Conservation (phyloP, 2,329 filamentous ascomycete species). For the Byssoonygena ceratinophila region DNA sequence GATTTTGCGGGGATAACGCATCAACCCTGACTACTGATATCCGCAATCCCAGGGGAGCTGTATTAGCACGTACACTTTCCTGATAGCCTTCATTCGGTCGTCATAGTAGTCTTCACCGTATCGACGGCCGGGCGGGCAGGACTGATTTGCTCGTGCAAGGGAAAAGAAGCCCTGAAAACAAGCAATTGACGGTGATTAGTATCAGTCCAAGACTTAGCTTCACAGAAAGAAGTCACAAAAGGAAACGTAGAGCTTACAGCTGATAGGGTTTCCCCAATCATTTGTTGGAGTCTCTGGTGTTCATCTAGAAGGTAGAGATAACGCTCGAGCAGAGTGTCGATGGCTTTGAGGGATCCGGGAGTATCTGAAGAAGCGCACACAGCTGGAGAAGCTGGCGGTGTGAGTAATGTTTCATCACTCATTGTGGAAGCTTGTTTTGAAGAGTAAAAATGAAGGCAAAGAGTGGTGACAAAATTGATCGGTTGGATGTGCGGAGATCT, state of each 20-base stretch:
- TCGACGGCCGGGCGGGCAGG: slow-evolving; percentile 35
- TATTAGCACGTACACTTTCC: slow-evolving; percentile 27
- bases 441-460: background rate
- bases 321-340: slow-evolving; percentile 34
- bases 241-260: slow-evolving; percentile 24
- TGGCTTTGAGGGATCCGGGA: slow-evolving; percentile 22
- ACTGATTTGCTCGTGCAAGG: slow-evolving; percentile 41
- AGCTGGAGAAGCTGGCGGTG: slow-evolving; percentile 17
- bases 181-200: background rate
- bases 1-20: too few relatives aligned
- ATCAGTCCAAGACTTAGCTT: background rate
- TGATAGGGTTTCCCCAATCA: slow-evolving; percentile 31
- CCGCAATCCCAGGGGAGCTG: background rate
- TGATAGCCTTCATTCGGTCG: slow-evolving; percentile 41
- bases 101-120: slow-evolving; percentile 43
- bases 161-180: slow-evolving; percentile 38
- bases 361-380: slow-evolving; percentile 14
- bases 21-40: background rate
- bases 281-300: slow-evolving; percentile 33
- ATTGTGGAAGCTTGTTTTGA: slow-evolving; percentile 1
- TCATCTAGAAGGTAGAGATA: slow-evolving; percentile 37
- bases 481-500: background rate
- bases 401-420: slow-evolving; percentile 14
- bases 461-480: background rate
- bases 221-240: too few relatives aligned